Evolutionary conservation across 139 green algal species (phyloP).

Genomic region (Mychonastes homosphaera): DNA sequence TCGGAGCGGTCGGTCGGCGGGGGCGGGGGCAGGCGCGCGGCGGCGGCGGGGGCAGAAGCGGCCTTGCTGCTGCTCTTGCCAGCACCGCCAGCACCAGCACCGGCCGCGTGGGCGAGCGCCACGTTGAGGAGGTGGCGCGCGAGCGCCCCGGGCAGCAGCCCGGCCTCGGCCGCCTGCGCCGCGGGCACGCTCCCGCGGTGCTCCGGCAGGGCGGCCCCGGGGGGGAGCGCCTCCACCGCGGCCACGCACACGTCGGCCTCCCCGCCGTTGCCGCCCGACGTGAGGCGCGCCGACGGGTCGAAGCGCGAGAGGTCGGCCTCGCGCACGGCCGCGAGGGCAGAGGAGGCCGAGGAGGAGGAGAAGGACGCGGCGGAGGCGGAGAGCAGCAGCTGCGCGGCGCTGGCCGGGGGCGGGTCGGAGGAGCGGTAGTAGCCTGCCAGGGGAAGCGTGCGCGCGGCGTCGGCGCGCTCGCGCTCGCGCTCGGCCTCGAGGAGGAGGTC

Average conservation of each 20-base stretch:
- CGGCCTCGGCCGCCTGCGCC: slow-evolving; percentile 49
- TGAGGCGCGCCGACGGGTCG: slow-evolving; percentile 15
- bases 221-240: slow-evolving; percentile 26
- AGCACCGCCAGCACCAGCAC: not conserved
- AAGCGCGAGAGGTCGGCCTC: slow-evolving; percentile 26
- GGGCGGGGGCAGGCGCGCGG: slow-evolving; percentile 4
- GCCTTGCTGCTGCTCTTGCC: too few species aligned
- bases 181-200: slow-evolving; percentile 36
- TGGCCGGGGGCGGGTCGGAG: too few species aligned
- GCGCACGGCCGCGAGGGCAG: too few species aligned
- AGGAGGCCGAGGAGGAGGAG: too few species aligned
- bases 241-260: slow-evolving; percentile 34
- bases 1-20: not conserved
- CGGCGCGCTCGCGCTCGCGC: not conserved
- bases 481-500: not conserved
- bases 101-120: slow-evolving; percentile 7
- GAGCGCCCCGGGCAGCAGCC: slow-evolving; percentile 43
- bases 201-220: slow-evolving; percentile 20
- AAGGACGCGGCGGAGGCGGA: too few species aligned
- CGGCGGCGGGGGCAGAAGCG: too few species aligned
- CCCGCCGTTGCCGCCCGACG: slow-evolving; percentile 15
- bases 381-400: too few species aligned
- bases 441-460: too few species aligned
- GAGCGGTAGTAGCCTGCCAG: too few species aligned
- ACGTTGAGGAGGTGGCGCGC: slow-evolving; percentile 49